Percentiles rank a stretch among this genome's conserved stretches.
Evolutionary conservation across 495 filamentous ascomycete species (phyloP).

Genomic region (Platismatia glauca): DNA sequence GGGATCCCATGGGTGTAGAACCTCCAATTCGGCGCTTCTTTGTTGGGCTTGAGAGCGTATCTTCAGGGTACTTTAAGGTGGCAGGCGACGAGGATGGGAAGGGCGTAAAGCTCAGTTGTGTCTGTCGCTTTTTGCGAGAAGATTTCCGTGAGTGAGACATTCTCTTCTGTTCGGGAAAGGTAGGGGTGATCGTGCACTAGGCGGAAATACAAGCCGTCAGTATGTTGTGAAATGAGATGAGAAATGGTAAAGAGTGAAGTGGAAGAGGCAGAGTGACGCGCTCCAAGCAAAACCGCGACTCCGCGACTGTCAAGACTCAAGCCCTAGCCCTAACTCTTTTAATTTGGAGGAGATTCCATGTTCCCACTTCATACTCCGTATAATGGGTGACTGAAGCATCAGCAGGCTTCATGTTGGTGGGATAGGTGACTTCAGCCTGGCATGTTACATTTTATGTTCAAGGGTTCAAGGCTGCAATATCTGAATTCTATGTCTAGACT

Average conservation of each 20-base stretch:
- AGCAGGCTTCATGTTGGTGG: no score
- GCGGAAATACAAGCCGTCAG: background rate
- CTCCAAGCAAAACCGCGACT: background rate
- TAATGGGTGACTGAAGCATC: no score
- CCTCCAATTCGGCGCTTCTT: conserved; percentile 10
- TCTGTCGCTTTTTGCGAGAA: conserved; percentile 32
- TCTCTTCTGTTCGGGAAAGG: rapidly evolving
- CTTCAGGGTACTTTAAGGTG: conserved; percentile 18
- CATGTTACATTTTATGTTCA: no score
- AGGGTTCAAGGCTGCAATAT: no score
- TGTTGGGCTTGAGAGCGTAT: conserved; percentile 29
- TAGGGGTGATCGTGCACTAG: background rate
- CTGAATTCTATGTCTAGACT: background rate
- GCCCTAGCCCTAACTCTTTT: background rate
- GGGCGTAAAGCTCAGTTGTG: conserved; percentile 39
- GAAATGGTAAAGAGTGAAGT: background rate
- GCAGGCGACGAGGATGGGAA: conserved; percentile 23
- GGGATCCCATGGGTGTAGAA: background rate
- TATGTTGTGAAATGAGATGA: background rate
- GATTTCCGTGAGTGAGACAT: conserved; percentile 13
- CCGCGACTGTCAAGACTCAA: conserved; percentile 5
- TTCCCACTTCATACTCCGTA: no score
- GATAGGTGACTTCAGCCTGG: no score
- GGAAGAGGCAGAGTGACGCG: background rate
- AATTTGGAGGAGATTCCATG: background rate